phyloP scores from a whole-genome alignment of 768 basidiomycete species.

The Phlegmacium glaucopus region DNA sequence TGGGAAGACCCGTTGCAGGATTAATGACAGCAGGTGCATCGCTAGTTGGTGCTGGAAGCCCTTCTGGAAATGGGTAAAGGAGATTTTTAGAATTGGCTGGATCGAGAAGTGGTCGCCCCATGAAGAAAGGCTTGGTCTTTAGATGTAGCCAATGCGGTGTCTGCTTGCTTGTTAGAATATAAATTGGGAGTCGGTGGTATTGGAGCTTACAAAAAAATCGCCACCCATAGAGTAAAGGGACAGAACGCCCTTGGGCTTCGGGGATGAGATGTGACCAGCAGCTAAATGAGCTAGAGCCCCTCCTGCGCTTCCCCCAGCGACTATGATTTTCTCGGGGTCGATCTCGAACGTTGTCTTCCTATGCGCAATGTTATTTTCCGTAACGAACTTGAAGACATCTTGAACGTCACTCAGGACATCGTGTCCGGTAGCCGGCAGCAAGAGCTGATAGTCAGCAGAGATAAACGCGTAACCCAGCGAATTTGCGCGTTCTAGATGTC shows the following conservation, averaged over 20 bases:
- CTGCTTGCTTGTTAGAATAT: conserved; percentile 26
- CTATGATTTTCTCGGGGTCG: conserved; percentile 43
- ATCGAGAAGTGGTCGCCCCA: conserved; percentile 51
- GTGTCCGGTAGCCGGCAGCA: conserved; percentile 52
- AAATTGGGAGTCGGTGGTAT: not conserved
- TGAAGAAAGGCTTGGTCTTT: conserved; percentile 51
- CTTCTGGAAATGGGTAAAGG: conserved; percentile 37
- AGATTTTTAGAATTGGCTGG: conserved; percentile 43
- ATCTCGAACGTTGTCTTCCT: conserved; percentile 26
- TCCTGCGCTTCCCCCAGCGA: conserved; percentile 58
- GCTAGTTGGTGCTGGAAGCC: conserved; percentile 20
- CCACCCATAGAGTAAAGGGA: conserved; percentile 65
- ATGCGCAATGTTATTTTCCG: conserved; percentile 4
- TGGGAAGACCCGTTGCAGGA: conserved; percentile 49
- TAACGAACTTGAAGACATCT: conserved; percentile 51
- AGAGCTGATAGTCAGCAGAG: conserved; percentile 60
- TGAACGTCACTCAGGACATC: conserved; percentile 56
- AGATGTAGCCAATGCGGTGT: conserved; percentile 45
- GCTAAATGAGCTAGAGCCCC: conserved; percentile 61
- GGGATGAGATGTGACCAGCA: conserved; percentile 43
- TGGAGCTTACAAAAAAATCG: conserved; percentile 41
- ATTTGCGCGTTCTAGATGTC: conserved; percentile 39
- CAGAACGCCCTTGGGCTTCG: conserved; percentile 51
- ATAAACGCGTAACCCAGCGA: conserved; percentile 53
- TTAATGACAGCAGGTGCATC: conserved; percentile 48